Conservation (phyloP, 768 basidiomycete species). For the Tubosaeta brunneosetosa region DNA sequence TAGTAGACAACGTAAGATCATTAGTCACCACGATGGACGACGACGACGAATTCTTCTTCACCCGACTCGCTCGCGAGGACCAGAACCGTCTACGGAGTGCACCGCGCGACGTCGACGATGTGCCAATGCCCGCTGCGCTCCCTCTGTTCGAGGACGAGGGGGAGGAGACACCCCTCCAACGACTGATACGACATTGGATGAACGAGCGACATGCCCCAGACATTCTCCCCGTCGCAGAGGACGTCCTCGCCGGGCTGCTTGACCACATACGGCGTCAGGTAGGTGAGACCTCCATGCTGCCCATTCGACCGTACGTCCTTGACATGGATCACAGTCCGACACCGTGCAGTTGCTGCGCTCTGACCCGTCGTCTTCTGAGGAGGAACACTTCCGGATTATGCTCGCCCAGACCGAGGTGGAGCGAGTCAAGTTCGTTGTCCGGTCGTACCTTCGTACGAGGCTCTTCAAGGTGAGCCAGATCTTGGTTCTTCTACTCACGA, state of each 20-base stretch:
- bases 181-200: conserved; percentile 78
- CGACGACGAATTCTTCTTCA: conserved; percentile 29
- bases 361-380: conserved; percentile 82
- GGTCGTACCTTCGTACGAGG: conserved; percentile 84
- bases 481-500: background rate
- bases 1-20: no score
- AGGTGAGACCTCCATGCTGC: conserved; percentile 22
- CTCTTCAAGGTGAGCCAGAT: conserved; percentile 66
- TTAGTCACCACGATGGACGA: conserved; percentile 14
- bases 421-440: conserved; percentile 85
- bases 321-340: conserved; percentile 51
- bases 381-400: conserved; percentile 90
- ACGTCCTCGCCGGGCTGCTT: conserved; percentile 57
- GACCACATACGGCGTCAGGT: conserved; percentile 85
- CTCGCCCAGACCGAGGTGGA: conserved; percentile 94
- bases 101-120: conserved; percentile 28
- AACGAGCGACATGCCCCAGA: conserved; percentile 83
- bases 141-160: conserved; percentile 32
- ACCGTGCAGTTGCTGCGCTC: conserved; percentile 70
- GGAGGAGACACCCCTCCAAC: conserved; percentile 57
- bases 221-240: conserved; percentile 68
- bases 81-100: conserved; percentile 37
- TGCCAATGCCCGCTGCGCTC: conserved; percentile 27
- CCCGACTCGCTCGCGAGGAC: conserved; percentile 16
- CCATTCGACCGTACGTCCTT: background rate